Evolutionary conservation across 2,329 filamentous ascomycete species (phyloP), one percentile per base, ranked within the genome.

Genomic region (Coniosporium tulheliwenetii): DNA sequence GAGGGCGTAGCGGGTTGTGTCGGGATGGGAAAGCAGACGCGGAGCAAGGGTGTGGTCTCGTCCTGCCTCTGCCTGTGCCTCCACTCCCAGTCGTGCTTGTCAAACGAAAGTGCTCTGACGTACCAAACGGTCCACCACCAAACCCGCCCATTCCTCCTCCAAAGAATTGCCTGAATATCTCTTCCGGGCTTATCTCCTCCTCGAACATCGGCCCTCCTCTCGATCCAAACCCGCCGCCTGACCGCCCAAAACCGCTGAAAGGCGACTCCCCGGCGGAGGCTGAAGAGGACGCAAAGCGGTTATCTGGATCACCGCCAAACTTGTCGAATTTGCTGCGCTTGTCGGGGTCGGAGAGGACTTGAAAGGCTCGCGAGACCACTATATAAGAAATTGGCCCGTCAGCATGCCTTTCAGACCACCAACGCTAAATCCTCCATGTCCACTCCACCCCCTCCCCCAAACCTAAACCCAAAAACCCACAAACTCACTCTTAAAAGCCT

Each of bases 161-260:
- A 66, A 98, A 98, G 72, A 98, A 98, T 47, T 89, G 77, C 57
- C 89, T 80, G 65, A 98, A 98, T 69, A 98, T 75, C 62, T 98
- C 91, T 61, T 98, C 91, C 0, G 91, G 87, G 41, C 83, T 93
- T 51, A 98, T 84, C 58, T 96, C 89, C 45, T 91, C 86, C 41
- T 91, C 84, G 62, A 82, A 94, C 69, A 79, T 78, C 12, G 73
- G 70, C 30, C 60, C 67, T 40, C 59, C 56, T 26, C 67, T 69
- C 32, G 69, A 65, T 14, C 72, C 69, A 30, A 52, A 39, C 33
- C 70, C 72, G 35, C 71, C 73, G 15, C 59, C 43, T 38, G 60
- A 56, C 29, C 57, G 52, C 13, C 68, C 69, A 48, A 81, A 81
- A 19, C 73, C 74, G 41, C 69, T 67, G 56, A 85, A 85, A 2